A percentile compares a stretch with the other conserved stretches of the same genome.
These are phyloP conservation scores for Alternaria arbusti DNA, from an alignment of 2,329 filamentous ascomycete species.

Conservation along the genomic window DNA sequence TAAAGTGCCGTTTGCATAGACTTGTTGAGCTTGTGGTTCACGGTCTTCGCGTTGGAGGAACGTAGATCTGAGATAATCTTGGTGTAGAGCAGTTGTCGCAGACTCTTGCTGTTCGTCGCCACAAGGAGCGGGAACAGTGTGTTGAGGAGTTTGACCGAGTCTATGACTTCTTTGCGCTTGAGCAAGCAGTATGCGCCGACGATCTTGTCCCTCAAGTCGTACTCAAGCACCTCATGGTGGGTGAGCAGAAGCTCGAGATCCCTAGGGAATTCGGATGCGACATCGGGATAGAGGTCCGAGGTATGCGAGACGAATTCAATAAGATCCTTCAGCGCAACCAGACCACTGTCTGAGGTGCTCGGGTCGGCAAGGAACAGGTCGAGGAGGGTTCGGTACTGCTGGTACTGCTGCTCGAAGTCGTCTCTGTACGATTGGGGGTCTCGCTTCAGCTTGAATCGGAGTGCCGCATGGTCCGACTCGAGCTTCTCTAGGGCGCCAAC, in stretches of 20 bases:
- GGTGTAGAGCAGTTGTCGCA: slow-evolving; percentile 81
- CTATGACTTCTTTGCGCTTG: slow-evolving; percentile 88
- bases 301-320: slow-evolving; percentile 94
- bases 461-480: slow-evolving; percentile 74
- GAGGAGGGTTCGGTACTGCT: slow-evolving; percentile 88
- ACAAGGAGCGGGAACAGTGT: slow-evolving; percentile 94
- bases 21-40: slow-evolving; percentile 90
- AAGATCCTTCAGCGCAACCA: slow-evolving; percentile 86
- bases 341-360: slow-evolving; percentile 75
- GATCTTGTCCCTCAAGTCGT: slow-evolving; percentile 74
- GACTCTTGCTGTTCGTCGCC: slow-evolving; percentile 86
- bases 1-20: slow-evolving; percentile 93
- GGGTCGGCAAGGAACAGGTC: slow-evolving; percentile 91
- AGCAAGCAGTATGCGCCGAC: slow-evolving; percentile 88
- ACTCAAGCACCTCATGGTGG: slow-evolving; percentile 82
- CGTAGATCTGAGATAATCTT: slow-evolving; percentile 93
- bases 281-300: slow-evolving; percentile 87
- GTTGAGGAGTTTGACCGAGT: slow-evolving; percentile 80
- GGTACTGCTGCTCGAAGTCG: slow-evolving; percentile 86
- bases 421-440: slow-evolving; percentile 84
- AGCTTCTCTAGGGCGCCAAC: slow-evolving; percentile 93
- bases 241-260: slow-evolving; percentile 80
- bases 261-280: slow-evolving; percentile 77
- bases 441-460: slow-evolving; percentile 74
- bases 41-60: slow-evolving; percentile 83